Evolutionary conservation across 352 stramenopile genomes (phyloP).

Genomic region (Phytophthora hibernalis): DNA sequence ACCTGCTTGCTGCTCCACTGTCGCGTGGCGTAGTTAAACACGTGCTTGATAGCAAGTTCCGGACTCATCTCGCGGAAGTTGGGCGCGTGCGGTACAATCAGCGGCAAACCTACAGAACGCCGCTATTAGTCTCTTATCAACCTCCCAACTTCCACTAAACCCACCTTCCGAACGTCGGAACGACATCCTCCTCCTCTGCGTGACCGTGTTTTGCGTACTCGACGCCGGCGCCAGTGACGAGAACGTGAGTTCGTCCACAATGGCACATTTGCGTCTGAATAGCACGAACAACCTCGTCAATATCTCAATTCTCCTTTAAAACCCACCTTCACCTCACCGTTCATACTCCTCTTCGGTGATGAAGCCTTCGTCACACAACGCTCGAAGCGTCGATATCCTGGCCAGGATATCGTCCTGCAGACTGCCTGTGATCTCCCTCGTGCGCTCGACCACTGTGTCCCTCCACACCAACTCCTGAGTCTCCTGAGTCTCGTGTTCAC

Average conservation of each 20-base stretch:
- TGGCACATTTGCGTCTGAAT: constrained; percentile 68
- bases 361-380: constrained; percentile 83
- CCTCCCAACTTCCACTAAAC: not conserved
- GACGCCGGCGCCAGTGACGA: constrained; percentile 35
- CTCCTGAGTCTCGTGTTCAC: constrained; percentile 33
- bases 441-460: constrained; percentile 47
- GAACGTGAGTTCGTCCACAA: constrained; percentile 82
- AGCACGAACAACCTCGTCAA: constrained; percentile 17
- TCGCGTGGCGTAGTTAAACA: constrained; percentile 80
- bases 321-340: constrained; percentile 36
- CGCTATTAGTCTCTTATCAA: not conserved
- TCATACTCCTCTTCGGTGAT: constrained; percentile 83
- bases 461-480: constrained; percentile 35
- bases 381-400: constrained; percentile 75
- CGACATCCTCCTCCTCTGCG: constrained; percentile 40
- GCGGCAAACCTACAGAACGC: constrained; percentile 49
- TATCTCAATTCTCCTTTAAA: not conserved
- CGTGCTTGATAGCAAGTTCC: constrained; percentile 77
- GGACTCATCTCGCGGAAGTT: constrained; percentile 67
- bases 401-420: constrained; percentile 67
- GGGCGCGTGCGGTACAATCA: constrained; percentile 80
- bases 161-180: constrained; percentile 45
- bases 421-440: constrained; percentile 41
- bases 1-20: constrained; percentile 79
- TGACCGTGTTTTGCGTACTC: constrained; percentile 43